These are phyloP conservation scores for Lasiosphaeriaceae sp. DNA, from an alignment of 495 filamentous ascomycete genomes.

Conservation along the genomic window DNA sequence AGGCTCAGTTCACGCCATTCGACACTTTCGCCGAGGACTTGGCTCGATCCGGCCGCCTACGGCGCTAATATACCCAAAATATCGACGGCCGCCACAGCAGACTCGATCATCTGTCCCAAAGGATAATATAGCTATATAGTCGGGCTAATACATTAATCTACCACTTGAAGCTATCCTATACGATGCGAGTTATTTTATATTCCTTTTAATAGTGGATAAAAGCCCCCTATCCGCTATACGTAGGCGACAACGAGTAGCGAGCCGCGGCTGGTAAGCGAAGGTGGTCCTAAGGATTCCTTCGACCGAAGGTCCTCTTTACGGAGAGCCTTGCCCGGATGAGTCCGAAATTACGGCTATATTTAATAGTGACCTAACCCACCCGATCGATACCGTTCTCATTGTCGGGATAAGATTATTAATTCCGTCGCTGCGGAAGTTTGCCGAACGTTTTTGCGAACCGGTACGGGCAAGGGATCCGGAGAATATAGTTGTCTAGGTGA, in stretches of 20 bases:
- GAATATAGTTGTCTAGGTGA: background rate
- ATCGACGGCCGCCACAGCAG: background rate
- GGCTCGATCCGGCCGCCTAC: no score
- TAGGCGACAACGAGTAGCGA: background rate
- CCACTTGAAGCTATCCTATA: no score
- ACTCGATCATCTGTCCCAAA: no score
- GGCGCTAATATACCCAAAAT: no score
- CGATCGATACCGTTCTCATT: background rate
- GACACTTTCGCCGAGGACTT: background rate
- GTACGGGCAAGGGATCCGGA: background rate
- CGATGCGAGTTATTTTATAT: background rate
- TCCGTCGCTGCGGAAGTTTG: background rate
- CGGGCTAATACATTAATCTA: no score
- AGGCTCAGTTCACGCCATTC: background rate
- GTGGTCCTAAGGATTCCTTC: background rate
- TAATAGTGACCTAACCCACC: background rate
- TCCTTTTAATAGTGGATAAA: background rate
- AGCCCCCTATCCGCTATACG: background rate
- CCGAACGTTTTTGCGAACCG: background rate
- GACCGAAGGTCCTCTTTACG: background rate
- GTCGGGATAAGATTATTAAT: background rate
- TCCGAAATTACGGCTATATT: slow-evolving; percentile 1
- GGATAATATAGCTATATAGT: no score
- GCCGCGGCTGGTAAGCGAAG: background rate
- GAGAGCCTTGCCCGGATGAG: background rate